Evolutionary conservation across 2,329 filamentous ascomycete species (phyloP).

Genomic region (Botrytis medusae): DNA sequence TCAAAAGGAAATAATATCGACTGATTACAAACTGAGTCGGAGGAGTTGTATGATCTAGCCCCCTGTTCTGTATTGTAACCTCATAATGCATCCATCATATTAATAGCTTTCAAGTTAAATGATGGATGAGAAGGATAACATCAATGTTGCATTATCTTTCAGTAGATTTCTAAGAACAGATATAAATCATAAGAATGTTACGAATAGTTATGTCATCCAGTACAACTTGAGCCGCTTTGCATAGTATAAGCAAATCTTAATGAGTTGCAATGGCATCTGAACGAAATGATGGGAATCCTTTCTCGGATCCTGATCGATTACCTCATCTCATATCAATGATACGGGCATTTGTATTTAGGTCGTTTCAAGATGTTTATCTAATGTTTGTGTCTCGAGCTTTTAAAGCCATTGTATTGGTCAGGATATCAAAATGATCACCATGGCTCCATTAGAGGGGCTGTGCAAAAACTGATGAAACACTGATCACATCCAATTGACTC

Average conservation of each 20-base stretch:
- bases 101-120: background rate
- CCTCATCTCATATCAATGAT: background rate
- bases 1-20: background rate
- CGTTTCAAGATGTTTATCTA: constrained; percentile 8
- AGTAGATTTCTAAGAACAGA: background rate
- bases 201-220: constrained; percentile 1
- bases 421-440: background rate
- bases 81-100: background rate
- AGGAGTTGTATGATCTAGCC: background rate
- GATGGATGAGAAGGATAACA: background rate
- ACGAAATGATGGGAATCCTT: constrained; percentile 19
- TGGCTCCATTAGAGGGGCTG: background rate
- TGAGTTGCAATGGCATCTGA: constrained; percentile 3
- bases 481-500: background rate
- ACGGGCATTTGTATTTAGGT: background rate
- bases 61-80: constrained; percentile 1
- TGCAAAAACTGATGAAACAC: constrained; percentile 17
- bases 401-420: constrained; percentile 1
- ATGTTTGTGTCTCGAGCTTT: background rate
- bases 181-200: background rate
- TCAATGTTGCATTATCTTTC: constrained; percentile 15
- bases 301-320: constrained; percentile 20
- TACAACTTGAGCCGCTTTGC: background rate
- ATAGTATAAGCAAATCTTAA: constrained; percentile 20
- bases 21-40: constrained; percentile 9